phyloP scores from a whole-genome alignment of 352 stramenopile genomes.

The Pythium folliculosum region DNA sequence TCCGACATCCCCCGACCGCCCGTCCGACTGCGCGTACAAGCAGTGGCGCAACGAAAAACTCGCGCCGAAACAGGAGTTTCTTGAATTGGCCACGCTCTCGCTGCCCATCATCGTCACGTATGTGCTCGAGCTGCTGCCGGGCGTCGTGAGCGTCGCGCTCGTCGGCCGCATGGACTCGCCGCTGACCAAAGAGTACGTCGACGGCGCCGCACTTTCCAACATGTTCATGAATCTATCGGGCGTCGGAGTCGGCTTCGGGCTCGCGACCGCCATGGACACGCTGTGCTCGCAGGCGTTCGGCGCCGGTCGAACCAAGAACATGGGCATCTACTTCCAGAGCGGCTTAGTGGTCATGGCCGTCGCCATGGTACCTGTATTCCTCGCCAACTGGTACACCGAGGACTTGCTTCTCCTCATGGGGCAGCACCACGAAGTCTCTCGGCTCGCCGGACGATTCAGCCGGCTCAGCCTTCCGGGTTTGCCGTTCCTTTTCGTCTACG shows the following conservation, averaged over 20 bases:
- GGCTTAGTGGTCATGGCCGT: constrained; percentile 54
- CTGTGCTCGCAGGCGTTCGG: constrained; percentile 85
- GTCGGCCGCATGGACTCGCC: constrained; percentile 66
- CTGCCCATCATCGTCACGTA: constrained; percentile 31
- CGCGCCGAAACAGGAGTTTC: constrained; percentile 1
- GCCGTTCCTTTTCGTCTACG: constrained; percentile 80
- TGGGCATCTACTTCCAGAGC: constrained; percentile 79
- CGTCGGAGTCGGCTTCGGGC: constrained; percentile 53
- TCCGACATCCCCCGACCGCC: background rate
- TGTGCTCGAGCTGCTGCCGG: constrained; percentile 54
- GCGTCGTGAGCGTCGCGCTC: constrained; percentile 55
- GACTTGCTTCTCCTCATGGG: constrained; percentile 47
- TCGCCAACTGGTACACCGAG: constrained; percentile 64
- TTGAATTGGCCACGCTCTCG: constrained; percentile 13
- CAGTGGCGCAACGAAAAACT: background rate
- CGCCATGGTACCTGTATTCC: constrained; percentile 47
- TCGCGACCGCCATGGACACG: constrained; percentile 74
- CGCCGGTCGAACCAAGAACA: constrained; percentile 59
- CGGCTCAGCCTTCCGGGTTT: constrained; percentile 54
- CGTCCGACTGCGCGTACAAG: constrained; percentile 16
- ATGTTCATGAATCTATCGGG: constrained; percentile 79
- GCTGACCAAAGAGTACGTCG: constrained; percentile 56
- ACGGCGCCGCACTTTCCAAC: constrained; percentile 50
- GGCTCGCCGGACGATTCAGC: constrained; percentile 55
- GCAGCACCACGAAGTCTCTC: constrained; percentile 51